Evolutionary conservation across 1,139 yeast species (phyloP).

Genomic region (Petasospora rhodanensis): DNA sequence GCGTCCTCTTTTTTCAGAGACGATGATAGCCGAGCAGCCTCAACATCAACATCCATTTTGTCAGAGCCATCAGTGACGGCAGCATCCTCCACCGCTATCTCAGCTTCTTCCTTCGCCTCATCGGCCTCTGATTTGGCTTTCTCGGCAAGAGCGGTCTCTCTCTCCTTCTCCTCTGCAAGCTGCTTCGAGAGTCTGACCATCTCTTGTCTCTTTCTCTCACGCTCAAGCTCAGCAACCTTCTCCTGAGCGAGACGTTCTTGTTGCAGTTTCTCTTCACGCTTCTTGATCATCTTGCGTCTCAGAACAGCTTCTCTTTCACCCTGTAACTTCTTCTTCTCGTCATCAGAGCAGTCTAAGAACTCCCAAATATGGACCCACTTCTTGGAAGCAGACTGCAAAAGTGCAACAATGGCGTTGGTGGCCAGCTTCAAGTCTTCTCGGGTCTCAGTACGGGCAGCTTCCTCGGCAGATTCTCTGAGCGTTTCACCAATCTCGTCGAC

Average conservation of each 20-base stretch:
- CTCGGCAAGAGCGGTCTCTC: slow-evolving; percentile 1
- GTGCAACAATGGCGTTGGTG: slow-evolving; percentile 73
- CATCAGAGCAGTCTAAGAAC: slow-evolving; percentile 41
- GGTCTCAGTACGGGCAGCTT: slow-evolving; percentile 49
- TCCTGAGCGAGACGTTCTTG: slow-evolving; percentile 1
- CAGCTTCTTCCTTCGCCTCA: slow-evolving; percentile 2
- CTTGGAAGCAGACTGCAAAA: slow-evolving; percentile 53
- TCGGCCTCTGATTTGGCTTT: slow-evolving; percentile 2
- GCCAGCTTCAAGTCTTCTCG: slow-evolving; percentile 83
- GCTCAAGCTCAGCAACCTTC: slow-evolving; percentile 18
- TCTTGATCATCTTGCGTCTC: slow-evolving; percentile 7
- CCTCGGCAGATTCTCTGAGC: slow-evolving; percentile 34
- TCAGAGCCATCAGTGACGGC: no score
- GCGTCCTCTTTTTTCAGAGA: background rate
- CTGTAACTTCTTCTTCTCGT: slow-evolving; percentile 28
- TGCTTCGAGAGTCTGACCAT: background rate
- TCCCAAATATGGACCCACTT: slow-evolving; percentile 59
- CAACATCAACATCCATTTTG: no score
- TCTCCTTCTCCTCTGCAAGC: background rate
- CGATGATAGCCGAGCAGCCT: background rate
- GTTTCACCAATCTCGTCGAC: slow-evolving; percentile 64
- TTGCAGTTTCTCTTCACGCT: slow-evolving; percentile 5
- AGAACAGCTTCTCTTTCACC: slow-evolving; percentile 17
- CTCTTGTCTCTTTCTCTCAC: slow-evolving; percentile 20
- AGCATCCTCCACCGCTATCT: background rate